Conservation (phyloP, 331 rosid genomes). For the Cydonia oblonga region DNA sequence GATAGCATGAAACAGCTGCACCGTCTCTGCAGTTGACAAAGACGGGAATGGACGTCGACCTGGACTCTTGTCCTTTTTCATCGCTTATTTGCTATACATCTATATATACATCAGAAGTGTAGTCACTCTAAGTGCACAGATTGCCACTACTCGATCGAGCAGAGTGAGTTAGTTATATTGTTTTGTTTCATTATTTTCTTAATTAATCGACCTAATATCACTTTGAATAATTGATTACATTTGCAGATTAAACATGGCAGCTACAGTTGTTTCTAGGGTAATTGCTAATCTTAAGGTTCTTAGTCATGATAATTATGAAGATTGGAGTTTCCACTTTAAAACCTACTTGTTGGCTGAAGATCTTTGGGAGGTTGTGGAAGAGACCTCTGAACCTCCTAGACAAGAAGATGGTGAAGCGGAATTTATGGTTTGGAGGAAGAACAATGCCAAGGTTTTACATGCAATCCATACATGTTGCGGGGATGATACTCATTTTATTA, state of each 20-base stretch:
- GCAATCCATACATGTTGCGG: slow-evolving; percentile 9
- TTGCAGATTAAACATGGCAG: not conserved
- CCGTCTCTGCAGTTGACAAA: no score
- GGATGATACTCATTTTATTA: not conserved
- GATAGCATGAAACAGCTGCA: no score
- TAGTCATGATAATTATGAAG: not conserved
- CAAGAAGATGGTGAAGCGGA: not conserved
- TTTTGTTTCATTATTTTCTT: not conserved
- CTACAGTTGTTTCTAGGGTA: no score
- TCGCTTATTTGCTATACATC: no score
- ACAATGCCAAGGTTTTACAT: slow-evolving; percentile 5
- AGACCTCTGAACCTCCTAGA: not conserved
- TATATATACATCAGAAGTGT: no score
- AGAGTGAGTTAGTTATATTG: not conserved
- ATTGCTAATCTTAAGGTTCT: not conserved
- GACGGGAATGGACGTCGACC: no score
- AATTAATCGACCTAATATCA: not conserved
- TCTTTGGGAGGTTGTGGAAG: not conserved
- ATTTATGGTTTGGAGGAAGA: slow-evolving; percentile 1
- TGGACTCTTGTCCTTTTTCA: no score
- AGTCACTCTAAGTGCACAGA: not conserved
- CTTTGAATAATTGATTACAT: not conserved
- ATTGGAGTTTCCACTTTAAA: not conserved
- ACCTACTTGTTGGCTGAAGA: not conserved
- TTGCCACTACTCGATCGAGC: not conserved